A percentile compares a stretch with the other conserved stretches of the same genome.
Evolutionary conservation across 805 yeast species (phyloP).

Genomic region (Metschnikowia santaceciliae): DNA sequence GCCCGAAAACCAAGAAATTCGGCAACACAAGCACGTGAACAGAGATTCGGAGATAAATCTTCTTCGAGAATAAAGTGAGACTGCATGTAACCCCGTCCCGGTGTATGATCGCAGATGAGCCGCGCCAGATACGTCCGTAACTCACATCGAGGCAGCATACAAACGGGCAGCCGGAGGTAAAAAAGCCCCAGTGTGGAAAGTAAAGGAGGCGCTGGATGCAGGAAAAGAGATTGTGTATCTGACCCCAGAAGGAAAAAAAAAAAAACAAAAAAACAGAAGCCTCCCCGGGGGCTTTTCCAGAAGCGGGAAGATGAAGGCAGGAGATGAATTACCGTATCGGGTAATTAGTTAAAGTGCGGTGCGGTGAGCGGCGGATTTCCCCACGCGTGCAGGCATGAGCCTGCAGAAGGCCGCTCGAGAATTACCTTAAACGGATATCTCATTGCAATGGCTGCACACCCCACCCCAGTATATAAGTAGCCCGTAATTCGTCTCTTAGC

Average conservation of each 20-base stretch:
- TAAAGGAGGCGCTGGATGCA: too few species aligned
- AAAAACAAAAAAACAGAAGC: neutral
- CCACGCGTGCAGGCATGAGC: neutral
- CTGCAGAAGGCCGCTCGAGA: neutral
- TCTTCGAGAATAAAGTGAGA: too few species aligned
- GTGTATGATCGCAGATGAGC: neutral
- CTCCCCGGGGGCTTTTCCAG: neutral
- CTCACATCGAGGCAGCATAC: neutral
- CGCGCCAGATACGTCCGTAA: conserved; percentile 1
- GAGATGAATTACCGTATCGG: neutral
- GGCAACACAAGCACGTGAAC: too few species aligned
- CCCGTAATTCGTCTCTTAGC: neutral
- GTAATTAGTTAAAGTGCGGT: neutral
- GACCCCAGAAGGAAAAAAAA: neutral
- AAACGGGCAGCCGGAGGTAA: neutral
- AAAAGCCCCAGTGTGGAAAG: too few species aligned
- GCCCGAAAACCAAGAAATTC: too few species aligned
- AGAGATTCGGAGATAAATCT: too few species aligned
- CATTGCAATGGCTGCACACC: neutral
- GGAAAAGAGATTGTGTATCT: too few species aligned
- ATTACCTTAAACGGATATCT: conserved; percentile 3
- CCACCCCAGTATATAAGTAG: conserved; percentile 1
- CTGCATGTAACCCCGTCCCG: neutral
- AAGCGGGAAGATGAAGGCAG: neutral
- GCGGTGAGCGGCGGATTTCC: neutral